Evolutionary conservation across 2,329 filamentous ascomycete species (phyloP).

Genomic region (Sporothrix sp.): DNA sequence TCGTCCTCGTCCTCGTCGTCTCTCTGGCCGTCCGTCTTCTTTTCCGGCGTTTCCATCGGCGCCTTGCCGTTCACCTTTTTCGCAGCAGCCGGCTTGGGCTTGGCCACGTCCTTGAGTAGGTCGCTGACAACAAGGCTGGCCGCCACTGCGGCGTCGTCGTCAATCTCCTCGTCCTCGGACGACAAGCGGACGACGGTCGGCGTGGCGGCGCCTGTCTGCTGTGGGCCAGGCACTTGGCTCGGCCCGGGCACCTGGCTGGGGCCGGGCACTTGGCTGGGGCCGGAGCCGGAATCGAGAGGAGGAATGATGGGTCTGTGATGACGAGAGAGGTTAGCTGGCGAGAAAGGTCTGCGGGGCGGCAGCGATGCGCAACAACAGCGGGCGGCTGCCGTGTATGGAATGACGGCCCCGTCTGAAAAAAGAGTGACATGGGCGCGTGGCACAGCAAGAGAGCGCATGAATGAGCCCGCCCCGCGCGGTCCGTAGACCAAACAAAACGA

Average conservation of each 20-base stretch:
- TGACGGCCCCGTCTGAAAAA: no score
- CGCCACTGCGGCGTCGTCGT: neutral
- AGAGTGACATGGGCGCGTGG: no score
- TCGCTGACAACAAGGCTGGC: slow-evolving; percentile 10
- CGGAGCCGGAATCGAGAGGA: neutral
- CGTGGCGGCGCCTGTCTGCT: slow-evolving; percentile 5
- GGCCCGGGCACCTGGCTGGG: neutral
- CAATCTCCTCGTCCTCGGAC: slow-evolving; percentile 3
- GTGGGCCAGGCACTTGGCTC: neutral
- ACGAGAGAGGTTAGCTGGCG: neutral
- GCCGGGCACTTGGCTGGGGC: neutral
- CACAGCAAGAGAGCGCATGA: no score
- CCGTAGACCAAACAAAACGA: no score
- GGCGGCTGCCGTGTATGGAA: no score
- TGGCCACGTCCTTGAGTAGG: neutral
- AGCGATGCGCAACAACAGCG: neutral
- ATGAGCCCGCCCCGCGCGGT: no score
- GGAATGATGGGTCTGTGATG: neutral
- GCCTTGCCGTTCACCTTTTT: slow-evolving; percentile 3
- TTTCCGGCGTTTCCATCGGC: neutral
- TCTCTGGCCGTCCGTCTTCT: neutral
- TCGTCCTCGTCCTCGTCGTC: neutral
- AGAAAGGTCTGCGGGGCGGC: neutral
- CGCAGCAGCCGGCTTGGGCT: neutral
- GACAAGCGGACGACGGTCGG: slow-evolving; percentile 1